phyloP scores from a whole-genome alignment of 1,139 yeast species.

The Spencermartinsiella ligniputridi region DNA sequence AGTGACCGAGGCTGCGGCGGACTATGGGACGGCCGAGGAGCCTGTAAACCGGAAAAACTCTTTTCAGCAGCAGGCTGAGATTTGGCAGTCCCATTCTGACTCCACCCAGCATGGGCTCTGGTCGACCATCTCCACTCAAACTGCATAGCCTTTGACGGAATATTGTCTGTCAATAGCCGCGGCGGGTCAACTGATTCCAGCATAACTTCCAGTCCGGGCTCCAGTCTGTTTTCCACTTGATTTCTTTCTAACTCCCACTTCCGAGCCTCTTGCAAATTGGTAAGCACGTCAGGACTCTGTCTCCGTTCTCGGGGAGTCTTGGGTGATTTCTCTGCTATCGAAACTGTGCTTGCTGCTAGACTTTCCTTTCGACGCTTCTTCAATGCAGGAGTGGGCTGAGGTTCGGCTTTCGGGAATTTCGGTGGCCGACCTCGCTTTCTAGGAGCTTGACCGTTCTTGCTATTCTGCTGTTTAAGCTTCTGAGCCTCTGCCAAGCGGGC shows the following conservation, averaged over 20 bases:
- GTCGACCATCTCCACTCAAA: not conserved
- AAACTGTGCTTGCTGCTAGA: not conserved
- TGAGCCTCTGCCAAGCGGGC: not conserved
- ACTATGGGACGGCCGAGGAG: no score
- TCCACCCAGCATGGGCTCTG: no score
- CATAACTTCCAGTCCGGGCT: not conserved
- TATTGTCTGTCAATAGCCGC: not conserved
- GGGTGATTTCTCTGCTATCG: not conserved
- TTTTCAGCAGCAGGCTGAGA: no score
- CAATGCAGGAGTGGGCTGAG: not conserved
- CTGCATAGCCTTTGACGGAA: not conserved
- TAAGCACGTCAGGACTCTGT: not conserved
- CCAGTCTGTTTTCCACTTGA: not conserved
- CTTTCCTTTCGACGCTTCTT: not conserved
- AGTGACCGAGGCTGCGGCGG: no score
- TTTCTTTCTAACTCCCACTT: not conserved
- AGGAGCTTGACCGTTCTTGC: not conserved
- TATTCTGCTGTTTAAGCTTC: not conserved
- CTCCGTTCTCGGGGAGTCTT: not conserved
- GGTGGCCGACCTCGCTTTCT: not conserved
- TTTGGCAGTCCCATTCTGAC: no score
- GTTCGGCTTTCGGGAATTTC: not conserved
- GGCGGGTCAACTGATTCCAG: not conserved
- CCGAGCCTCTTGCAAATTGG: not conserved
- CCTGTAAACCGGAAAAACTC: no score